A percentile compares a stretch with the other conserved stretches of the same genome.
Evolutionary conservation across 2,329 filamentous ascomycete species (phyloP).

Genomic region (Pseudophaeomoniella oleicola): DNA sequence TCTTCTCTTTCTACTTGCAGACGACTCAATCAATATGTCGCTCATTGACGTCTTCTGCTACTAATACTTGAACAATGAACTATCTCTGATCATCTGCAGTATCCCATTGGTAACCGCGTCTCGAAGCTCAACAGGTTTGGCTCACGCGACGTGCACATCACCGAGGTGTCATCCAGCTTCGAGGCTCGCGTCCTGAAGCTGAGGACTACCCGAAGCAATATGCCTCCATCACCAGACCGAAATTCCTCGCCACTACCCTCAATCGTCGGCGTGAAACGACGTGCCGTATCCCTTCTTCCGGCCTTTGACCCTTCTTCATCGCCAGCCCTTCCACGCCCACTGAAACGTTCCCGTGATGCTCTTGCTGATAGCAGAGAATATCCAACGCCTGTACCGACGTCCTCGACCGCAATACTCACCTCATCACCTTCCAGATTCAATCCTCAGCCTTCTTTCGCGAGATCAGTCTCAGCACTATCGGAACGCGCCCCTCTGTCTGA

Average conservation of each 20-base stretch:
- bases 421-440: conserved; percentile 57
- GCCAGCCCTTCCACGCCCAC: conserved; percentile 30
- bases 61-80: no score
- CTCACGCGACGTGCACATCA: conserved; percentile 12
- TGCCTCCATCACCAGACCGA: conserved; percentile 24
- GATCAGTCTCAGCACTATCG: conserved; percentile 49
- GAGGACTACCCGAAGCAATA: conserved; percentile 10
- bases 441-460: conserved; percentile 40
- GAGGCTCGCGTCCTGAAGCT: not conserved
- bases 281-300: conserved; percentile 28
- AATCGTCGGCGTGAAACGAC: conserved; percentile 28
- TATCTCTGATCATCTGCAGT: no score
- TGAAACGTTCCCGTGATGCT: conserved; percentile 31
- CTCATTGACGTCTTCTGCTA: not conserved
- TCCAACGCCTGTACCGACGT: conserved; percentile 86
- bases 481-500: conserved; percentile 73
- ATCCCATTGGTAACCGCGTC: no score
- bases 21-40: conserved; percentile 2
- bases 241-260: conserved; percentile 7
- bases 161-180: conserved; percentile 8
- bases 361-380: conserved; percentile 45
- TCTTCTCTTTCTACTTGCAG: conserved; percentile 1
- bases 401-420: conserved; percentile 78
- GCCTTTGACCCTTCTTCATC: conserved; percentile 35
- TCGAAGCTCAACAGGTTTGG: not conserved